Evolutionary conservation across 2,329 filamentous ascomycete species (phyloP).

Genomic region (Colletotrichum cuscutae): DNA sequence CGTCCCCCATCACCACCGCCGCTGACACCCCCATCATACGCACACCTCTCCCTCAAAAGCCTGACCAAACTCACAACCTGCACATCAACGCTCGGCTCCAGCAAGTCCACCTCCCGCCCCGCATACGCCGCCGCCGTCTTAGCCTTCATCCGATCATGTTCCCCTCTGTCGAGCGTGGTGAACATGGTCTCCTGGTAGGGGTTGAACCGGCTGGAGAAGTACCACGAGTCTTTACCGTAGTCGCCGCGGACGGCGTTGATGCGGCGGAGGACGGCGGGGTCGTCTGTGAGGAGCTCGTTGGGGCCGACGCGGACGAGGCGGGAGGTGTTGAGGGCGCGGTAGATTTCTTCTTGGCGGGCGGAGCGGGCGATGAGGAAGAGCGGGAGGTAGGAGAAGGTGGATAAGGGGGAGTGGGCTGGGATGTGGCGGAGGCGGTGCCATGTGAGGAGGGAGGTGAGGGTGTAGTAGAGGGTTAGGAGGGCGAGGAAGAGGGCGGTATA

Average conservation of each 20-base stretch:
- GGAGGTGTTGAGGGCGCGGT: constrained; percentile 30
- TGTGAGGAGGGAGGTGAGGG: constrained; percentile 11
- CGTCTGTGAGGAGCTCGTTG: constrained; percentile 45
- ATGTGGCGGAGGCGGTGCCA: constrained; percentile 41
- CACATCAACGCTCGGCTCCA: constrained; percentile 36
- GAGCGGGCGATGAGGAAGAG: constrained; percentile 41
- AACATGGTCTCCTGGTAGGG: constrained; percentile 38
- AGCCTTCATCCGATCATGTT: constrained; percentile 35
- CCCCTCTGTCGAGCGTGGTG: constrained; percentile 37
- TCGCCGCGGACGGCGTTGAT: constrained; percentile 42
- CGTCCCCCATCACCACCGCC: too few relatives aligned
- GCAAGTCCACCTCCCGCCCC: constrained; percentile 26
- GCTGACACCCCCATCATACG: not conserved
- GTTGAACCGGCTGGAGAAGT: constrained; percentile 39
- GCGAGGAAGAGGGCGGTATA: not conserved
- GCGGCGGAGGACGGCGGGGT: constrained; percentile 42
- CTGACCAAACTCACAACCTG: constrained; percentile 16
- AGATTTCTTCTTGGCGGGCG: constrained; percentile 39
- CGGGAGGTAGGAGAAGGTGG: constrained; percentile 25
- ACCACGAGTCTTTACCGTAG: constrained; percentile 42
- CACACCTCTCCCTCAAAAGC: constrained; percentile 18
- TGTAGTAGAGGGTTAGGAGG: not conserved
- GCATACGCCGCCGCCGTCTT: constrained; percentile 9
- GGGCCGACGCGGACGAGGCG: constrained; percentile 46
- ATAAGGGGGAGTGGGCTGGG: constrained; percentile 12